These are phyloP conservation scores for Phytophthora capsici DNA, from an alignment of 352 stramenopile genomes.

Conservation along the genomic window DNA sequence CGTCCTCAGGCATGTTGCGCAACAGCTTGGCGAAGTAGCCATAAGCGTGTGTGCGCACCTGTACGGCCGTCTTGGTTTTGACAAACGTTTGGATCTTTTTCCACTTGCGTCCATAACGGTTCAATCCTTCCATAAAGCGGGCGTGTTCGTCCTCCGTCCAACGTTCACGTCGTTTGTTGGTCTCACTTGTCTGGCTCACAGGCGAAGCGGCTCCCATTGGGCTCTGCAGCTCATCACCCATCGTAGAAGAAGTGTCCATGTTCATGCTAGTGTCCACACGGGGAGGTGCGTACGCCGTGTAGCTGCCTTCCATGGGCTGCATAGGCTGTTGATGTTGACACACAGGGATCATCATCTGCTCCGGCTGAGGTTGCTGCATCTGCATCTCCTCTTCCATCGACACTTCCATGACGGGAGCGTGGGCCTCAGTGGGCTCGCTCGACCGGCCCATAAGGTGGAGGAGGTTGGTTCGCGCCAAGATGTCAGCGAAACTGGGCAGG, in stretches of 20 bases:
- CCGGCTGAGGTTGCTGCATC: conserved; percentile 17
- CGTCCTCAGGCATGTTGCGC: conserved; percentile 86
- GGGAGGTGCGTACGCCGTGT: conserved; percentile 33
- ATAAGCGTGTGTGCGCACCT: conserved; percentile 88
- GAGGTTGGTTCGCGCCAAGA: conserved; percentile 70
- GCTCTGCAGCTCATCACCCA: conserved; percentile 29
- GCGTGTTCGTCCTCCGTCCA: conserved; percentile 88
- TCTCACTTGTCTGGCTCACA: conserved; percentile 64
- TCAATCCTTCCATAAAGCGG: conserved; percentile 87
- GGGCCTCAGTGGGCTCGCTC: conserved; percentile 27
- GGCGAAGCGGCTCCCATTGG: conserved; percentile 50
- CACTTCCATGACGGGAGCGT: conserved; percentile 33
- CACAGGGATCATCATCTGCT: conserved; percentile 18
- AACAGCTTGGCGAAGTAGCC: conserved; percentile 89
- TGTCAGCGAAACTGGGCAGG: conserved; percentile 71
- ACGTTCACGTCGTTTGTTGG: conserved; percentile 77
- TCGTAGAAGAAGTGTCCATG: conserved; percentile 39
- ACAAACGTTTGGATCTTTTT: conserved; percentile 90
- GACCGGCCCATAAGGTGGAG: conserved; percentile 62
- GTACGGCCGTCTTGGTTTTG: conserved; percentile 86
- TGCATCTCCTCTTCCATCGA: conserved; percentile 26
- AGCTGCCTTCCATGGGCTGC: conserved; percentile 36
- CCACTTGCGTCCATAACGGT: conserved; percentile 87
- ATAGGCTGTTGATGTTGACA: conserved; percentile 25
- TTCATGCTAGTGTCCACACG: conserved; percentile 41